Base-by-base conservation (phyloP, 306 rosid genomes). In the Sindora glabra region DNA sequence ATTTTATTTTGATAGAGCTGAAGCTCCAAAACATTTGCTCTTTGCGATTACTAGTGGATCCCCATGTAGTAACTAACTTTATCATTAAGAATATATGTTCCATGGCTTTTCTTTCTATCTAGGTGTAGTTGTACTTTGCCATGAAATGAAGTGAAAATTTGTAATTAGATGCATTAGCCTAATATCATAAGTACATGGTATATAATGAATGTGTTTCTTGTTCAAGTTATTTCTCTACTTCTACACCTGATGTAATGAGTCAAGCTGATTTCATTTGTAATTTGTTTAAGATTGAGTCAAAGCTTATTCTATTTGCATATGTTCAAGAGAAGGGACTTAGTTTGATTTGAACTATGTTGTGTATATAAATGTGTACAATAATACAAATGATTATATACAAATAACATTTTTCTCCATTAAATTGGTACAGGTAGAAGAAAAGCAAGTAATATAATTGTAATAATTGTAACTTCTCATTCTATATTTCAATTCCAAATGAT, bases 1-100 rank as follows among this genome's bases (percentile, higher is more conserved):
- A 54, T 81, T 92, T 62, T 92, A 88, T 77, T 92, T 92, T 61
- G 98, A 92, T 64, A 81, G 96, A 81, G 86, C 79, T 48, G 89
- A 83, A 81, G 95, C 83, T 51, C 74, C 90, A 0, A 92, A 92
- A 61, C 98, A 92, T 69, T 80, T 92, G 14, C 17, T 45, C 38
- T 77, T 83, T 78, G 54, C 86, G 36, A 88, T 73, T 17, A 86
- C 98, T 6, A 19, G 77, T 41, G 83, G 71, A 27, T 85, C 98
- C n/a, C 49, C 95, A 81, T 74, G 68, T 77, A 40, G 2, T 47
- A 44, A 80, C 83, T 8, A 72, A 77, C 71, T 70, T 90, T 40
- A 6, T 88, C 14, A 16, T 72, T 44, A 74, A 74, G 44, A 48
- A n/a, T 69, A 79, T 92, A 25, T 65, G 63, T 11, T 66, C 90